Conservation (phyloP, 1,139 yeast genomes). For the Suhomyces choctaworum region DNA sequence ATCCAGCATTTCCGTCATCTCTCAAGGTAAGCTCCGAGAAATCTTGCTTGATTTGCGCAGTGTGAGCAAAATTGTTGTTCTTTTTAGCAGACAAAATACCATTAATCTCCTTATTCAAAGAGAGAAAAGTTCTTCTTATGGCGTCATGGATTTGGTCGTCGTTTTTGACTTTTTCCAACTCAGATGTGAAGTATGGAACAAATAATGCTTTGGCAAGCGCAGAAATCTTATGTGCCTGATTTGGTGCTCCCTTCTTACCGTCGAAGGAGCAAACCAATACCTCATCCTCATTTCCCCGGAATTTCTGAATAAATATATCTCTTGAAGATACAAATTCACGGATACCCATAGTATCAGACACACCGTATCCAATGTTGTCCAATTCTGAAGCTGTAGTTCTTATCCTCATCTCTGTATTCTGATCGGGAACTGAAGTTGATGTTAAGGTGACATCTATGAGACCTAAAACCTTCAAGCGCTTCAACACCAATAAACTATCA, state of each 20-base stretch:
- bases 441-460: constrained; percentile 94
- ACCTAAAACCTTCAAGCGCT: constrained; percentile 73
- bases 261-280: constrained; percentile 82
- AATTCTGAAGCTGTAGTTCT: constrained; percentile 89
- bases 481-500: constrained; percentile 76
- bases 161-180: constrained; percentile 52
- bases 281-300: constrained; percentile 76
- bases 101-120: constrained; percentile 75
- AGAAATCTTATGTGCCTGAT: constrained; percentile 69
- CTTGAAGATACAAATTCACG: constrained; percentile 68
- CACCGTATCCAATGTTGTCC: constrained; percentile 81
- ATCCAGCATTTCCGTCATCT: constrained; percentile 80
- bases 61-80: constrained; percentile 27
- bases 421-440: constrained; percentile 84
- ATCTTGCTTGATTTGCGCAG: constrained; percentile 38
- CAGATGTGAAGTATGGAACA: constrained; percentile 62
- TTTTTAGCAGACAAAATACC: constrained; percentile 42
- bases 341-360: constrained; percentile 81
- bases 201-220: constrained; percentile 73
- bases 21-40: constrained; percentile 41
- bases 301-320: constrained; percentile 85
- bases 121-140: constrained; percentile 72
- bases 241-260: constrained; percentile 63
- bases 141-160: constrained; percentile 62
- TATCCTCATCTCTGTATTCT: constrained; percentile 76